These are phyloP conservation scores for Amauroascus niger DNA, from an alignment of 2,329 filamentous ascomycete genomes.

Conservation along the genomic window DNA sequence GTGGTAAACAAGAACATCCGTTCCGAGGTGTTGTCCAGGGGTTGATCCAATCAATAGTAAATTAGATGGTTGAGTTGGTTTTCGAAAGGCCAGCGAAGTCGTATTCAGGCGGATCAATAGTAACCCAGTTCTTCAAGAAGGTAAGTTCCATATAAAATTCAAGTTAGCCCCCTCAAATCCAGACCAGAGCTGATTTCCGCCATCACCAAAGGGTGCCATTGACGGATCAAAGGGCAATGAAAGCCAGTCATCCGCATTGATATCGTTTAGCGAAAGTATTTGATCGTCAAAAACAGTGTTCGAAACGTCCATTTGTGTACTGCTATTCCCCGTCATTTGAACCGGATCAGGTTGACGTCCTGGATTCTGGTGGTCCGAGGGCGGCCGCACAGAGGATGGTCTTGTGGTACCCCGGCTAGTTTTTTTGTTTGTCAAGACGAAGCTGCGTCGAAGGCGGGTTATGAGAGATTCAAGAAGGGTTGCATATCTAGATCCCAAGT, in stretches of 20 bases:
- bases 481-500: slow-evolving; percentile 44
- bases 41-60: too few relatives aligned
- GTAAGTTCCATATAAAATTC: slow-evolving; percentile 39
- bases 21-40: too few relatives aligned
- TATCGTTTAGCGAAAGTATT: slow-evolving; percentile 14
- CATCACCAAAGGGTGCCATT: slow-evolving; percentile 37
- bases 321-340: neutral
- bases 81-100: neutral
- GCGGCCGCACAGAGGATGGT: slow-evolving; percentile 25
- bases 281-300: slow-evolving; percentile 13
- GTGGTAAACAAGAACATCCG: neutral
- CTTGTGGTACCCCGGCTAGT: slow-evolving; percentile 22
- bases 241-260: slow-evolving; percentile 33
- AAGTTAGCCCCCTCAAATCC: slow-evolving; percentile 33
- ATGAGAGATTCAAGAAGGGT: slow-evolving; percentile 41
- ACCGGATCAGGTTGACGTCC: neutral
- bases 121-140: slow-evolving; percentile 21
- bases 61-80: too few relatives aligned
- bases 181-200: slow-evolving; percentile 29
- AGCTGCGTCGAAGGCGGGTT: slow-evolving; percentile 31
- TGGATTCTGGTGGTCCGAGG: slow-evolving; percentile 21
- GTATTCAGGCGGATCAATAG: neutral
- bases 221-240: slow-evolving; percentile 37
- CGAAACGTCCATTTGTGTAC: slow-evolving; percentile 8
- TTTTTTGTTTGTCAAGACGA: slow-evolving; percentile 29